Evolutionary conservation across 2,329 filamentous ascomycete genomes (phyloP).

Genomic region (Penicillium palitans): DNA sequence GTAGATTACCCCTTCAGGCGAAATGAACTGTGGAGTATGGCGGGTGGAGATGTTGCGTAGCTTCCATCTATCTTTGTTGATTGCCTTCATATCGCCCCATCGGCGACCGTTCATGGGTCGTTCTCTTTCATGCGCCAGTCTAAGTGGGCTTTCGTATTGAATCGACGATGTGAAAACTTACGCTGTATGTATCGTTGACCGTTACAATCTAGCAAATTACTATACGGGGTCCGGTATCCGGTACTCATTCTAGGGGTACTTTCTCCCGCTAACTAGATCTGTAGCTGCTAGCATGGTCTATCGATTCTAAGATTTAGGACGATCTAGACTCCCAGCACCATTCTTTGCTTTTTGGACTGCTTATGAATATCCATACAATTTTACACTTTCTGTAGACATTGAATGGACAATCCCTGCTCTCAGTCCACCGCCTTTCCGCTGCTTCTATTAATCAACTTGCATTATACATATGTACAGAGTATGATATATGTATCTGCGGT

Average conservation of each 20-base stretch:
- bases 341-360: neutral
- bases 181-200: constrained; percentile 1
- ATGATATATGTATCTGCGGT: neutral
- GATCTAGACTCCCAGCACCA: neutral
- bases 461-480: neutral
- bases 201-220: constrained; percentile 5
- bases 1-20: neutral
- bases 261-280: neutral
- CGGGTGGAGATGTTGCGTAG: constrained; percentile 1
- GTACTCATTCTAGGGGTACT: neutral
- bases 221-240: neutral
- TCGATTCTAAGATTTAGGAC: neutral
- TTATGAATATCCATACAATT: neutral
- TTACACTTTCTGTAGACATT: neutral
- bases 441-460: neutral
- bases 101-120: constrained; percentile 1
- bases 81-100: constrained; percentile 1
- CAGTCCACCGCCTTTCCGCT: neutral
- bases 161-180: neutral
- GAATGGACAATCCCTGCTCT: neutral
- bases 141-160: constrained; percentile 5
- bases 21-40: constrained; percentile 14
- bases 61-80: constrained; percentile 10
- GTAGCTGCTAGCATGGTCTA: neutral
- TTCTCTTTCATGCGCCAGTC: constrained; percentile 1